Percentiles rank a stretch among this genome's conserved stretches.
Evolutionary conservation across 2,329 filamentous ascomycete species (phyloP).

Genomic region (Colletotrichum gigasporum): DNA sequence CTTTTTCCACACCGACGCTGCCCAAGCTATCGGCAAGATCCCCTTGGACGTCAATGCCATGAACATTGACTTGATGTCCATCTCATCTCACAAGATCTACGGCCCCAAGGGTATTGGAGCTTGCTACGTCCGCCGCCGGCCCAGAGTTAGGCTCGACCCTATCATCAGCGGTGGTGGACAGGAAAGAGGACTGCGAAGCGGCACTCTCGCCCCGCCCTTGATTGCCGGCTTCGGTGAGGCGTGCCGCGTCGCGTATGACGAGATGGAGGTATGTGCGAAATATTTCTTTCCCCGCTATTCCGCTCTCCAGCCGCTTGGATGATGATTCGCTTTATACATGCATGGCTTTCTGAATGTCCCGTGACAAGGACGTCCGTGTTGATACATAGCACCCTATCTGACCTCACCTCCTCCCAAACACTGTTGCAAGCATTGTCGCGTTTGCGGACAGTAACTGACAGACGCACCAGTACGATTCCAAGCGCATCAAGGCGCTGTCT

Average conservation of each 20-base stretch:
- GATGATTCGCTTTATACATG: conserved; percentile 89
- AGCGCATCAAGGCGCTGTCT: conserved; percentile 84
- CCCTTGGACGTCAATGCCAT: conserved; percentile 95
- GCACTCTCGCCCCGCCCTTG: conserved; percentile 88
- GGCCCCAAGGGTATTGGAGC: conserved; percentile 97
- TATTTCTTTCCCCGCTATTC: conserved; percentile 24
- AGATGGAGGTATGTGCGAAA: conserved; percentile 79
- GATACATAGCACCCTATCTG: conserved; percentile 77
- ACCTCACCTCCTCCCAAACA: conserved; percentile 37
- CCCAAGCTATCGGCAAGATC: conserved; percentile 98
- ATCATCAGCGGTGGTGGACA: conserved; percentile 97
- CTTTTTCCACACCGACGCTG: conserved; percentile 97
- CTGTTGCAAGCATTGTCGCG: not conserved
- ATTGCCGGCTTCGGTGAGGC: conserved; percentile 96
- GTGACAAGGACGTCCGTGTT: conserved; percentile 68
- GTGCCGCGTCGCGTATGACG: conserved; percentile 88
- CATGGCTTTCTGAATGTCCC: conserved; percentile 88
- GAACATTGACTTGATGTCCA: conserved; percentile 99
- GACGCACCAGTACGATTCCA: conserved; percentile 80
- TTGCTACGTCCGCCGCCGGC: conserved; percentile 92
- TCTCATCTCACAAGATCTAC: conserved; percentile 98
- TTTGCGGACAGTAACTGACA: conserved; percentile 7
- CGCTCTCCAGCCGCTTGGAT: conserved; percentile 46
- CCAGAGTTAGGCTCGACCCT: conserved; percentile 92
- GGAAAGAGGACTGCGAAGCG: conserved; percentile 92